Evolutionary conservation across 164 flowering plant genomes (phyloP), one percentile per base, ranked within the genome.

Genomic region (Taxillus chinensis): DNA sequence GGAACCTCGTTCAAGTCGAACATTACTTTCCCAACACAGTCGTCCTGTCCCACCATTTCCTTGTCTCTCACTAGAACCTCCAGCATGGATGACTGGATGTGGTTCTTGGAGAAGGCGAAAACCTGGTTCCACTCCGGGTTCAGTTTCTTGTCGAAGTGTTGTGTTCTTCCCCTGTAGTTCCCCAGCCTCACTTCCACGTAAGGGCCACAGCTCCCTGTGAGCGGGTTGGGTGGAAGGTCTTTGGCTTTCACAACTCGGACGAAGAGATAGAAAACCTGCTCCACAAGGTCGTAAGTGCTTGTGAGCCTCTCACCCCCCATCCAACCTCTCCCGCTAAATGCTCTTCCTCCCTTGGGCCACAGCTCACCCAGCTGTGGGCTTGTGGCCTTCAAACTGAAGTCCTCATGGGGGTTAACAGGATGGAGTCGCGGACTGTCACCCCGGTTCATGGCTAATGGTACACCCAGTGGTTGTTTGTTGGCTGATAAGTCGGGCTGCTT

Each of bases 221-320:
- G 27, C 70, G 89, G 96, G 92, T 73, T 86, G 37, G 88, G 59
- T 5, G 98, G 95, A 62, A 92, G 93, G 0, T 87, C 95, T 17
- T 87, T 86, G 37, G 93, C 96, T 74, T 84, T 92, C 3, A 92
- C 98, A 45, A 92, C 96, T 59, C 98, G 72, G 6, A 92, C 98
- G 71, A 84, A 92, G 45, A 92, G 80, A 64, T 83, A 92, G n/a
- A 81, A 82, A 96, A 92, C 89, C 64, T 77, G 69, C 71, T 92
- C 98, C 16, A 92, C 98, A 40, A 92, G 91, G 73, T 92, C 96
- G 69, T 92, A 92, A 40, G 96, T 89, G 56, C 88, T 80, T 17
- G 85, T 71, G 39, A 82, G 79, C 74, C 81, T 87, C 66, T 85
- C 86, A 3, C 75, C 67, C 55, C 78, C 91, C 59, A 87, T 73